phyloP scores from a whole-genome alignment of 2,329 filamentous ascomycete species.

The Bipolaris bicolor region DNA sequence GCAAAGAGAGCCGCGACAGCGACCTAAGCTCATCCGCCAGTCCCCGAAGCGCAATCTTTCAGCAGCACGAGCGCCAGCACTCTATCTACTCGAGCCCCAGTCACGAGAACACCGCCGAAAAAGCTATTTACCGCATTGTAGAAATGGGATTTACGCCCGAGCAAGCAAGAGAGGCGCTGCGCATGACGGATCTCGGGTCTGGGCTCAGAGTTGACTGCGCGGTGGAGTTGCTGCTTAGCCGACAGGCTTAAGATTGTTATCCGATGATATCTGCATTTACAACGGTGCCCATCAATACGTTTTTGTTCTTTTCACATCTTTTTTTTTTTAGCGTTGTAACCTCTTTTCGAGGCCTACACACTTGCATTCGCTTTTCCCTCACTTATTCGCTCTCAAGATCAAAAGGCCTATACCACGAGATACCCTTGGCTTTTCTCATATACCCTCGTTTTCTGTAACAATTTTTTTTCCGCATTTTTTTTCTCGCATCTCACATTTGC shows the following conservation, averaged over 20 bases:
- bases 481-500: not conserved
- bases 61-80: constrained; percentile 44
- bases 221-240: constrained; percentile 58
- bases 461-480: not conserved
- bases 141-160: constrained; percentile 65
- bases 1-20: constrained; percentile 3
- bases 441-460: not conserved
- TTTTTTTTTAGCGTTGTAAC: not conserved
- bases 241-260: constrained; percentile 3
- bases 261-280: not conserved
- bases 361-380: not conserved
- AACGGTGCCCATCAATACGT: not conserved
- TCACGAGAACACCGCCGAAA: constrained; percentile 61
- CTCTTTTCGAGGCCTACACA: not conserved
- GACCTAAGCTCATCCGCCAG: constrained; percentile 9
- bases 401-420: not conserved
- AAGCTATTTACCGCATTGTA: constrained; percentile 63
- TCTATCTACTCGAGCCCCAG: constrained; percentile 37
- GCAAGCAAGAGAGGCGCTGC: constrained; percentile 63
- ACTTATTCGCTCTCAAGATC: not conserved
- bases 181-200: constrained; percentile 65
- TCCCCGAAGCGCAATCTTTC: constrained; percentile 23
- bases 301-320: not conserved
- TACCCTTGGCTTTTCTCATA: not conserved
- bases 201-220: constrained; percentile 64